A percentile compares a stretch with the other conserved stretches of the same genome.
phyloP scores from a whole-genome alignment of 129 eudicot species.

The Erigeron canadensis region DNA sequence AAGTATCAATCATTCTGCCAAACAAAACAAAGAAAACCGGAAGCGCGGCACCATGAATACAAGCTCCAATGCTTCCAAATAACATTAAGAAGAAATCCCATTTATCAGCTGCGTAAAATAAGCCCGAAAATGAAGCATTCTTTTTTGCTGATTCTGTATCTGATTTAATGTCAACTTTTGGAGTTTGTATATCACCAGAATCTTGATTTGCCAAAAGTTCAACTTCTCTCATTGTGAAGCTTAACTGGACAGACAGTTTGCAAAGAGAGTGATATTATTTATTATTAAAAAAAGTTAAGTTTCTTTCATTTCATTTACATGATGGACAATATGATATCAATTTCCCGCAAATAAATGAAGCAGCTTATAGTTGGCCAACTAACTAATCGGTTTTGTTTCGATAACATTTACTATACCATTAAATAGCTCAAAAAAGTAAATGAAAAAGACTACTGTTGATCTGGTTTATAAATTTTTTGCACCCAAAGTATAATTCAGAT shows the following conservation, averaged over 20 bases:
- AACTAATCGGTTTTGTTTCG: constrained; percentile 25
- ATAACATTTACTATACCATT: constrained; percentile 7
- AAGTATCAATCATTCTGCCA: constrained; percentile 74
- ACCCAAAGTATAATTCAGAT: neutral
- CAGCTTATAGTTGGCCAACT: constrained; percentile 49
- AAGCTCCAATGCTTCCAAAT: constrained; percentile 71
- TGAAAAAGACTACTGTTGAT: neutral
- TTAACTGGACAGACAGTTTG: neutral
- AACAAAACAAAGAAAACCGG: constrained; percentile 73
- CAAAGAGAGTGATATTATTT: constrained; percentile 3
- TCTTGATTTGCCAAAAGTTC: constrained; percentile 39
- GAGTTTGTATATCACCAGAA: constrained; percentile 26
- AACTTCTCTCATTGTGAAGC: constrained; percentile 48
- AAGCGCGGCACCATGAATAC: constrained; percentile 83
- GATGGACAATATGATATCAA: constrained; percentile 24
- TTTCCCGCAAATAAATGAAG: constrained; percentile 45
- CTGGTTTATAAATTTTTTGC: neutral
- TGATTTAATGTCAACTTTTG: constrained; percentile 28
- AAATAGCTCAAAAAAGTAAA: neutral
- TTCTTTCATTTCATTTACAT: constrained; percentile 23
- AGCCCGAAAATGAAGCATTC: constrained; percentile 43
- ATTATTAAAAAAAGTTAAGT: constrained; percentile 10
- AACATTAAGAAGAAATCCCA: constrained; percentile 67
- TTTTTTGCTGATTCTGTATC: constrained; percentile 31
- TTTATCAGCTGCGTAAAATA: constrained; percentile 72